phyloP scores from a whole-genome alignment of 2,329 filamentous ascomycete species.

The Neophaeococcomyces mojaviensis region DNA sequence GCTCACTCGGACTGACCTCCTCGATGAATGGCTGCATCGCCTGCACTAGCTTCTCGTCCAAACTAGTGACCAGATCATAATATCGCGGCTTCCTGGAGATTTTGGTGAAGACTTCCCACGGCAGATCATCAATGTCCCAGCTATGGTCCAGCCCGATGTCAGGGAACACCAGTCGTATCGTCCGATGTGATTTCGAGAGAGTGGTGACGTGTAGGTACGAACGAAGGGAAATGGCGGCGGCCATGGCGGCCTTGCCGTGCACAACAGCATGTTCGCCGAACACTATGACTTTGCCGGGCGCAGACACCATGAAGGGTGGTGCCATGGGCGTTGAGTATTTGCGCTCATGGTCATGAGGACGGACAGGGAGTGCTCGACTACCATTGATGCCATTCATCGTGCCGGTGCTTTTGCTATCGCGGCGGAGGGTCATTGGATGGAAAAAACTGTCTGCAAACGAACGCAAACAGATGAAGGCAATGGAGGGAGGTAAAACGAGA shows the following conservation, averaged over 20 bases:
- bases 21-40: slow-evolving; percentile 74
- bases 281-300: slow-evolving; percentile 95
- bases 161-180: slow-evolving; percentile 78
- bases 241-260: slow-evolving; percentile 91
- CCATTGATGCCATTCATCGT: slow-evolving; percentile 17
- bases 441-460: too few species aligned
- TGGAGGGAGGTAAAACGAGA: background rate
- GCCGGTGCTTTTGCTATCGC: slow-evolving; percentile 1
- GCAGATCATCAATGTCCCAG: slow-evolving; percentile 88
- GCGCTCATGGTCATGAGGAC: slow-evolving; percentile 22
- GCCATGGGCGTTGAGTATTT: slow-evolving; percentile 55
- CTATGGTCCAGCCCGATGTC: slow-evolving; percentile 85
- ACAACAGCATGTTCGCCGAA: slow-evolving; percentile 98
- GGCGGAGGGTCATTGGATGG: slow-evolving; percentile 4
- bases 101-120: slow-evolving; percentile 74
- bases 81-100: slow-evolving; percentile 89
- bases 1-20: slow-evolving; percentile 58
- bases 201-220: slow-evolving; percentile 96
- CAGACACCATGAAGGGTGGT: slow-evolving; percentile 94
- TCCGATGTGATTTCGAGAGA: slow-evolving; percentile 83
- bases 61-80: slow-evolving; percentile 75
- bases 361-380: slow-evolving; percentile 13
- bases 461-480: too few species aligned
- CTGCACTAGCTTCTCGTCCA: slow-evolving; percentile 74
- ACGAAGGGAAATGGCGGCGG: slow-evolving; percentile 86